phyloP scores from a whole-genome alignment of 768 basidiomycete genomes.

The Collybia sordida region DNA sequence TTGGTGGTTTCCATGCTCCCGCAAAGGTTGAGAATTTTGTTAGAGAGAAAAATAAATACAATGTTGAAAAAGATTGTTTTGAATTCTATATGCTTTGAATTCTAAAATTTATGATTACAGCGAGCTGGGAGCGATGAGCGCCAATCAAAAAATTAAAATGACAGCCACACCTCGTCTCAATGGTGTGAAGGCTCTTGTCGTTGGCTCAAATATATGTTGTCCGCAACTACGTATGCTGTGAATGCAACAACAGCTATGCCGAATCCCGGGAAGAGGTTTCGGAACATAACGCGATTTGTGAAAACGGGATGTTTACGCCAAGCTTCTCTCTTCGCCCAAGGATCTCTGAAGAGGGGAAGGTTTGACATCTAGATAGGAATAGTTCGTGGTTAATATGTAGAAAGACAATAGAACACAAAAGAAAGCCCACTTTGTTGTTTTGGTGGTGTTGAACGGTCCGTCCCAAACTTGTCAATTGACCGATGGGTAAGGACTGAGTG shows the following conservation, averaged over 20 bases:
- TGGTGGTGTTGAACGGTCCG: constrained; percentile 2
- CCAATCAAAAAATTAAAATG: neutral
- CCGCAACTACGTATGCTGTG: constrained; percentile 84
- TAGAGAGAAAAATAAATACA: neutral
- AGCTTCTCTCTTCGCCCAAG: constrained; percentile 91
- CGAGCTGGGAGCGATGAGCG: too few relatives aligned
- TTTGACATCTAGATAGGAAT: constrained; percentile 48
- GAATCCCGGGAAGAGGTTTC: constrained; percentile 91
- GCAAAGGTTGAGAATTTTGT: neutral
- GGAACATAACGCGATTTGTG: constrained; percentile 82
- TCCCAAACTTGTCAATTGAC: neutral
- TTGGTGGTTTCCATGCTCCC: neutral
- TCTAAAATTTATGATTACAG: too few relatives aligned
- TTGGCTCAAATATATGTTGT: constrained; percentile 62
- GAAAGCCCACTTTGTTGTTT: constrained; percentile 11
- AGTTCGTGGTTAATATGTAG: constrained; percentile 9
- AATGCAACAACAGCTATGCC: constrained; percentile 92
- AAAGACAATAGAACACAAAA: constrained; percentile 3
- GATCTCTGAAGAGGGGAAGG: constrained; percentile 82
- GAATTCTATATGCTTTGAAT: too few relatives aligned
- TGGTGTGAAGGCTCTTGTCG: constrained; percentile 22
- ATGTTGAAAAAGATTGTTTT: too few relatives aligned
- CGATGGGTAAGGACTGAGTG: constrained; percentile 8
- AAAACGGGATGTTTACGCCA: constrained; percentile 94
- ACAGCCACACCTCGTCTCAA: constrained; percentile 12